phyloP scores from a whole-genome alignment of 768 basidiomycete genomes.

The Boletus vermiculosoides region DNA sequence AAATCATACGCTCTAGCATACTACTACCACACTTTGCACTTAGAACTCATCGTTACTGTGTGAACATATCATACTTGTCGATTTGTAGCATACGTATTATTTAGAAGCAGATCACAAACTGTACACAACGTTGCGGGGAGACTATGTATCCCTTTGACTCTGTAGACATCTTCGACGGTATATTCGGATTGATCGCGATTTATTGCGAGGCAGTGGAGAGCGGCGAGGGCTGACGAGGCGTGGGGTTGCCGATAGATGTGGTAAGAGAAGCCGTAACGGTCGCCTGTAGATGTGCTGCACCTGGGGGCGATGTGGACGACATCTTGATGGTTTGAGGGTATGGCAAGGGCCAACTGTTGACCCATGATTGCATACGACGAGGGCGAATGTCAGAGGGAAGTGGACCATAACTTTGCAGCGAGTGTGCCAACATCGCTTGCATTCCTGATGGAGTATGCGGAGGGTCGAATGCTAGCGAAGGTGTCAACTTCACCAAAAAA shows the following conservation, averaged over 20 bases:
- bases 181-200: conserved; percentile 42
- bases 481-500: background rate
- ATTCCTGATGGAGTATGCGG: conserved; percentile 63
- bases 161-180: conserved; percentile 25
- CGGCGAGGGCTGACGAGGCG: conserved; percentile 15
- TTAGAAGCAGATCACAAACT: too few species aligned
- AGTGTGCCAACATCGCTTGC: conserved; percentile 70
- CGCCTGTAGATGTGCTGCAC: conserved; percentile 37
- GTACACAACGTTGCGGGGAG: too few species aligned
- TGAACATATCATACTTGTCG: too few species aligned
- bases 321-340: conserved; percentile 59
- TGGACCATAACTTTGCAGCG: conserved; percentile 66
- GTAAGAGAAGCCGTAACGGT: conserved; percentile 20
- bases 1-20: too few species aligned
- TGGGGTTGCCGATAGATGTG: conserved; percentile 17
- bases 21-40: too few species aligned
- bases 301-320: conserved; percentile 36
- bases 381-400: conserved; percentile 70
- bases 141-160: conserved; percentile 30
- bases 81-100: too few species aligned
- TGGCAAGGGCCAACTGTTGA: conserved; percentile 68
- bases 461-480: conserved; percentile 62
- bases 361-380: conserved; percentile 61
- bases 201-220: conserved; percentile 40
- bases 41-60: too few species aligned